Percentiles rank a stretch among this genome's conserved stretches.
Conservation (phyloP, 1,284 basidiomycete species). For the Malassezia globosa region DNA sequence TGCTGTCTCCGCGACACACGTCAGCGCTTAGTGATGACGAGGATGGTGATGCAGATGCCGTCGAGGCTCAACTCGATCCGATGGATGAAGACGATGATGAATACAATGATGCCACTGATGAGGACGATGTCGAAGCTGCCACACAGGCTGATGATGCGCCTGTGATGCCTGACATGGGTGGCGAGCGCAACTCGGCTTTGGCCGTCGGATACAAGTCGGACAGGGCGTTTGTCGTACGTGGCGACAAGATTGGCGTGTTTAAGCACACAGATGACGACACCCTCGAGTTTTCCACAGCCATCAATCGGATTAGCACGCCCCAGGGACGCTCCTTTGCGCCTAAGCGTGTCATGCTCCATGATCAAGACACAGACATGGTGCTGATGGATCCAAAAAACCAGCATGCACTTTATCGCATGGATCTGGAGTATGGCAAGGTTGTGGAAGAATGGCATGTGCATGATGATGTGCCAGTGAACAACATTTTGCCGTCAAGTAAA, state of each 20-base stretch:
- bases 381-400: conserved; percentile 73
- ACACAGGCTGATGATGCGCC: conserved; percentile 24
- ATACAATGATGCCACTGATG: conserved; percentile 51
- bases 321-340: conserved; percentile 78
- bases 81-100: conserved; percentile 48
- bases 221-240: conserved; percentile 86
- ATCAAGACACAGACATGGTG: conserved; percentile 92
- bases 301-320: conserved; percentile 68
- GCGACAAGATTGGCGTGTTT: conserved; percentile 96
- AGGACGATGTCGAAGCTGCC: conserved; percentile 50
- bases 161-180: conserved; percentile 15
- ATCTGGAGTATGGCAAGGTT: conserved; percentile 88
- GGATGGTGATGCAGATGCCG: conserved; percentile 26
- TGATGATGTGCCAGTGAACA: conserved; percentile 70
- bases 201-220: conserved; percentile 94
- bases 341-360: conserved; percentile 84
- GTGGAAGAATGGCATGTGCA: conserved; percentile 98
- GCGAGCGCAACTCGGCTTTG: conserved; percentile 64
- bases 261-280: conserved; percentile 64
- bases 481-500: conserved; percentile 85
- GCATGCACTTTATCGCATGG: conserved; percentile 81
- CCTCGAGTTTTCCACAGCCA: conserved; percentile 78
- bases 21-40: conserved; percentile 20
- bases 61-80: conserved; percentile 19
- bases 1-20: conserved; percentile 14